These are phyloP conservation scores for Rhododendron mucronatum DNA, from an alignment of 148 eudicot species.

Conservation along the genomic window DNA sequence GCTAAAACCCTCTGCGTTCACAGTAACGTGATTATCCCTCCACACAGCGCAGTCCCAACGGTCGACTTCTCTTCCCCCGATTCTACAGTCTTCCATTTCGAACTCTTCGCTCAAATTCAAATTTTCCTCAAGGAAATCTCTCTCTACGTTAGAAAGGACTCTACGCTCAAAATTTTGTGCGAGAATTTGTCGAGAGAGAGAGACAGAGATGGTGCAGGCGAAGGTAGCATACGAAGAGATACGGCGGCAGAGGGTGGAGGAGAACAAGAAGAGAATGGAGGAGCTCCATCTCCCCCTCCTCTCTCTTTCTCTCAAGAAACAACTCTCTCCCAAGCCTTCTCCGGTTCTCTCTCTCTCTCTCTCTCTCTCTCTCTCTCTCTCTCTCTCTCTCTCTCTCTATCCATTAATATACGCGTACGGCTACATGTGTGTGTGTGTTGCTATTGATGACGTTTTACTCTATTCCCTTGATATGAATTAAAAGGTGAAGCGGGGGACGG, in stretches of 20 bases:
- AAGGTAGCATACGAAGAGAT: slow-evolving; percentile 50
- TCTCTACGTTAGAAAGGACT: too few relatives aligned
- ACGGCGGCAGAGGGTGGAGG: slow-evolving; percentile 54
- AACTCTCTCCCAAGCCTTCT: slow-evolving; percentile 52
- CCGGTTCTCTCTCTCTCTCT: slow-evolving; percentile 36
- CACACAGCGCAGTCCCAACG: slow-evolving; percentile 29
- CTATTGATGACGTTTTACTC: neutral
- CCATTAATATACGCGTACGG: too few relatives aligned
- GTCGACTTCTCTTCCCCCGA: slow-evolving; percentile 15
- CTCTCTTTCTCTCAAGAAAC: slow-evolving; percentile 41
- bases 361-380: slow-evolving; percentile 5
- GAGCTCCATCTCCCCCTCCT: slow-evolving; percentile 64
- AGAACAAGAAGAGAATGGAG: slow-evolving; percentile 66
- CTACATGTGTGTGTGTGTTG: too few relatives aligned
- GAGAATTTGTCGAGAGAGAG: neutral
- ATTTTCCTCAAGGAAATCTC: neutral
- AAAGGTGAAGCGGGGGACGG: slow-evolving; percentile 55
- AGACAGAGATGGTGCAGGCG: slow-evolving; percentile 33
- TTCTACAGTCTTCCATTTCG: neutral
- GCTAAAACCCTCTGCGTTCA: neutral
- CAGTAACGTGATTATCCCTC: neutral
- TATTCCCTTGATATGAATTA: neutral
- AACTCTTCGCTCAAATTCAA: neutral
- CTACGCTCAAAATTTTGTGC: neutral
- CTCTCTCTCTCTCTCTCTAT: too few relatives aligned